Evolutionary conservation across 768 basidiomycete genomes (phyloP).

Genomic region (Mycena epipterygia): DNA sequence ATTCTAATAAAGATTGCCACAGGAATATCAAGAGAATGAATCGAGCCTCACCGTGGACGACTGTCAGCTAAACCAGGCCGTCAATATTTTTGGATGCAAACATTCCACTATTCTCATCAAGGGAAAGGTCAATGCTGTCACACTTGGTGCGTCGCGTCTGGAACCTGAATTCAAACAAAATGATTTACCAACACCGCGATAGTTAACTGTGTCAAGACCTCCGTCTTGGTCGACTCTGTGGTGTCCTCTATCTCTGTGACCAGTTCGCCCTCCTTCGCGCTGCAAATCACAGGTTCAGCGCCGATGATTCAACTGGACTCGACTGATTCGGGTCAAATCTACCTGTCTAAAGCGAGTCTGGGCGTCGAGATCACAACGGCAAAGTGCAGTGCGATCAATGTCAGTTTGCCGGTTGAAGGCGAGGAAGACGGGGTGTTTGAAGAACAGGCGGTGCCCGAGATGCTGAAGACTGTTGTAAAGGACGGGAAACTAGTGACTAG

Average conservation of each 20-base stretch:
- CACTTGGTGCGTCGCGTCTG: conserved; percentile 70
- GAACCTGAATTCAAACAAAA: background rate
- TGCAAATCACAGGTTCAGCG: conserved; percentile 91
- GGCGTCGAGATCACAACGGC: conserved; percentile 89
- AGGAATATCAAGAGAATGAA: conserved; percentile 96
- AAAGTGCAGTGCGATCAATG: conserved; percentile 94
- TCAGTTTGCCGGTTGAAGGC: conserved; percentile 86
- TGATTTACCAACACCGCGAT: conserved; percentile 13
- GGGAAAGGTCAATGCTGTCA: conserved; percentile 96
- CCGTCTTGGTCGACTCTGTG: conserved; percentile 90
- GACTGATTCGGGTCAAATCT: conserved; percentile 96
- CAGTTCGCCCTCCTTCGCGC: conserved; percentile 90
- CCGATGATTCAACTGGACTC: conserved; percentile 96
- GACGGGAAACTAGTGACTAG: conserved; percentile 89
- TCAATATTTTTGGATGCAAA: conserved; percentile 94
- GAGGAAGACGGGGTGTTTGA: conserved; percentile 94
- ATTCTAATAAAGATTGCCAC: conserved; percentile 12
- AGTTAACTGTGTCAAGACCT: conserved; percentile 93
- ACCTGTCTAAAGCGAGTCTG: conserved; percentile 87
- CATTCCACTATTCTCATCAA: conserved; percentile 85
- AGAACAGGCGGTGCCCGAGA: conserved; percentile 94
- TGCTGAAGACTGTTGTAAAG: conserved; percentile 88
- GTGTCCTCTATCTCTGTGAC: conserved; percentile 94
- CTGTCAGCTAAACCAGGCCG: conserved; percentile 82
- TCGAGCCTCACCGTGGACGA: conserved; percentile 78